phyloP scores from a whole-genome alignment of 306 rosid genomes.

The Prunus padus region DNA sequence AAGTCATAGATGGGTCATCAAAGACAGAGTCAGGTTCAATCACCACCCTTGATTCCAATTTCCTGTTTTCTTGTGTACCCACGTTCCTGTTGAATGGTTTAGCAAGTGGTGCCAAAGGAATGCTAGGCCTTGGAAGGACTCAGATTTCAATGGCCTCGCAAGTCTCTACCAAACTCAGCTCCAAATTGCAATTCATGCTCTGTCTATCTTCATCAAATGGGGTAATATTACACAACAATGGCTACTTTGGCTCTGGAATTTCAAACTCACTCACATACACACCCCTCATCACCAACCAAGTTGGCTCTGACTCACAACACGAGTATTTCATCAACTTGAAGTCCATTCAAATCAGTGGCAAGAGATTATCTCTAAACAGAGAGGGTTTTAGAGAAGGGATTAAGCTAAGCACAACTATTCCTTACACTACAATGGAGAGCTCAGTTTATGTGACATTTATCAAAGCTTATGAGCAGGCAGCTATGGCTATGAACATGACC shows the following conservation, averaged over 20 bases:
- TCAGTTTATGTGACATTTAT: conserved; percentile 39
- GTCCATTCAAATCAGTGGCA: conserved; percentile 53
- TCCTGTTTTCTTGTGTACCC: conserved; percentile 48
- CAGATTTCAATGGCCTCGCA: conserved; percentile 60
- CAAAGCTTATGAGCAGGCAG: conserved; percentile 51
- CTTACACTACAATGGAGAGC: conserved; percentile 58
- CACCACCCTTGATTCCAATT: conserved; percentile 2
- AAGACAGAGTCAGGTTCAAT: background rate
- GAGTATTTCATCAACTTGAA: conserved; percentile 59
- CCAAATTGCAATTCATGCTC: conserved; percentile 42
- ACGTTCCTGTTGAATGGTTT: conserved; percentile 47
- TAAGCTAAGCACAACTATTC: conserved; percentile 56
- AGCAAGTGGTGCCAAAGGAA: conserved; percentile 47
- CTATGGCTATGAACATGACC: conserved; percentile 44
- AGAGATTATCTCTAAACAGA: conserved; percentile 40
- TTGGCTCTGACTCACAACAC: conserved; percentile 25
- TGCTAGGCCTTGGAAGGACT: conserved; percentile 62
- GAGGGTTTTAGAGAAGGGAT: conserved; percentile 29
- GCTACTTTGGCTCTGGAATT: conserved; percentile 33
- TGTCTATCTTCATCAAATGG: conserved; percentile 70
- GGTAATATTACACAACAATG: conserved; percentile 30
- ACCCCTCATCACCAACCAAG: conserved; percentile 42
- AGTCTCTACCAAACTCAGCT: conserved; percentile 32
- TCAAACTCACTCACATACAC: conserved; percentile 61
- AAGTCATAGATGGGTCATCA: conserved; percentile 18